A percentile compares a stretch with the other conserved stretches of the same genome.
These are phyloP conservation scores for Pascua guehoae DNA, from an alignment of 1,284 basidiomycete genomes.

Conservation along the genomic window DNA sequence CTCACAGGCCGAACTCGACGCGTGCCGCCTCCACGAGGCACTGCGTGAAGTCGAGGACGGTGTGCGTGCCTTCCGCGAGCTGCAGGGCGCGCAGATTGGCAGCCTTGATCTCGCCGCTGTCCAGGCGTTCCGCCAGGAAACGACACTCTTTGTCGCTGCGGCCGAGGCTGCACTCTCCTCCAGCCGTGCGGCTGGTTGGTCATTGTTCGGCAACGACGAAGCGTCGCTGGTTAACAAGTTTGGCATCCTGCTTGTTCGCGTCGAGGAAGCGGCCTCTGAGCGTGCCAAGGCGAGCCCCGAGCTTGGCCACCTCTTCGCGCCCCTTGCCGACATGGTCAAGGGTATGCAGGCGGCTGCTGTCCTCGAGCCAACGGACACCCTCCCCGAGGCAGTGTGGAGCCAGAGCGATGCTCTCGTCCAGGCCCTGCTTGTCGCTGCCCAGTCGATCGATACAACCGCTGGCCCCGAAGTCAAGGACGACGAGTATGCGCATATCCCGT, in stretches of 20 bases:
- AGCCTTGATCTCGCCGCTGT: conserved; percentile 23
- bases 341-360: conserved; percentile 6
- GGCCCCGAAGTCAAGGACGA: conserved; percentile 29
- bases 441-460: conserved; percentile 53
- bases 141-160: conserved; percentile 18
- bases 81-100: conserved; percentile 25
- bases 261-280: neutral
- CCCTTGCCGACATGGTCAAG: conserved; percentile 55
- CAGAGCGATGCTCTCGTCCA: conserved; percentile 57
- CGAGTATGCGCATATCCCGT: conserved; percentile 35
- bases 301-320: conserved; percentile 54
- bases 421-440: conserved; percentile 61
- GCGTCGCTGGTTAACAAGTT: conserved; percentile 13
- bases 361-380: conserved; percentile 1
- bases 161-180: conserved; percentile 22
- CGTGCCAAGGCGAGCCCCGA: conserved; percentile 41
- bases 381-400: conserved; percentile 25
- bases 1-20: conserved; percentile 17
- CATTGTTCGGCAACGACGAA: conserved; percentile 30
- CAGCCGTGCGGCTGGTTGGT: conserved; percentile 18
- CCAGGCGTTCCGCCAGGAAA: conserved; percentile 29
- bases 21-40: conserved; percentile 25
- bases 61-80: conserved; percentile 32
- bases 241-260: conserved; percentile 7
- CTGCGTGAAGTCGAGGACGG: conserved; percentile 33